A percentile compares a stretch with the other conserved stretches of the same genome.
Evolutionary conservation across 2,329 filamentous ascomycete genomes (phyloP).

Genomic region (Colletotrichum plurivorum): DNA sequence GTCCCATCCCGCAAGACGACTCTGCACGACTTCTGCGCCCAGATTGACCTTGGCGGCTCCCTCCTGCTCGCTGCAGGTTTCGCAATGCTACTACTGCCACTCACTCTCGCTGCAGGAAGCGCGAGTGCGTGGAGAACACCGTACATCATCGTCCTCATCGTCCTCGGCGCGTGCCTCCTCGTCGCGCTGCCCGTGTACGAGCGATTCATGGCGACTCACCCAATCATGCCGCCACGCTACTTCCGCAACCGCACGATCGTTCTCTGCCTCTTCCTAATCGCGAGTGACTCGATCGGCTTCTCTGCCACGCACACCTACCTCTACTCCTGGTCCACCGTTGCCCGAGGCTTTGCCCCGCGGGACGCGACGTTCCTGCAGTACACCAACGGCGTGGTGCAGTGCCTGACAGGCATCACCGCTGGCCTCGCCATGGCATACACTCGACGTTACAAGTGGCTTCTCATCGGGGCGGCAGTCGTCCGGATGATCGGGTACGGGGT

Average conservation of each 20-base stretch:
- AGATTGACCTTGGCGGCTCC: slow-evolving; percentile 58
- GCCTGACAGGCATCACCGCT: slow-evolving; percentile 55
- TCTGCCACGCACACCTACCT: slow-evolving; percentile 56
- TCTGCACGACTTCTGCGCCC: slow-evolving; percentile 40
- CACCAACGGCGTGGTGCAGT: slow-evolving; percentile 54
- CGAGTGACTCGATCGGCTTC: slow-evolving; percentile 47
- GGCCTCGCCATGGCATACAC: slow-evolving; percentile 53
- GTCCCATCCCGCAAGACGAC: slow-evolving; percentile 37
- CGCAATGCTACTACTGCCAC: slow-evolving; percentile 68
- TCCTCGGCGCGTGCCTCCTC: slow-evolving; percentile 67
- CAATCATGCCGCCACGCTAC: slow-evolving; percentile 61
- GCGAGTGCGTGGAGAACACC: slow-evolving; percentile 57
- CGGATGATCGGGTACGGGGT: slow-evolving; percentile 46
- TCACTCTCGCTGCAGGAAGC: slow-evolving; percentile 62
- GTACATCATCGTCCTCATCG: slow-evolving; percentile 61
- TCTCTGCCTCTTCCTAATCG: slow-evolving; percentile 44
- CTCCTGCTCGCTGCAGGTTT: slow-evolving; percentile 62
- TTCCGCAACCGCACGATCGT: slow-evolving; percentile 48
- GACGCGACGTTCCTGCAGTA: slow-evolving; percentile 50
- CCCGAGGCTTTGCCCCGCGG: slow-evolving; percentile 47
- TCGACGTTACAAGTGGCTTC: slow-evolving; percentile 51
- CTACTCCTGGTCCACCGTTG: slow-evolving; percentile 57
- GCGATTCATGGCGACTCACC: slow-evolving; percentile 60
- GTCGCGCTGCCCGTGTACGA: slow-evolving; percentile 61
- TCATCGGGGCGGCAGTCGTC: slow-evolving; percentile 48